Conservation (phyloP, 2,329 filamentous ascomycete genomes). For the Xylogone sp. region DNA sequence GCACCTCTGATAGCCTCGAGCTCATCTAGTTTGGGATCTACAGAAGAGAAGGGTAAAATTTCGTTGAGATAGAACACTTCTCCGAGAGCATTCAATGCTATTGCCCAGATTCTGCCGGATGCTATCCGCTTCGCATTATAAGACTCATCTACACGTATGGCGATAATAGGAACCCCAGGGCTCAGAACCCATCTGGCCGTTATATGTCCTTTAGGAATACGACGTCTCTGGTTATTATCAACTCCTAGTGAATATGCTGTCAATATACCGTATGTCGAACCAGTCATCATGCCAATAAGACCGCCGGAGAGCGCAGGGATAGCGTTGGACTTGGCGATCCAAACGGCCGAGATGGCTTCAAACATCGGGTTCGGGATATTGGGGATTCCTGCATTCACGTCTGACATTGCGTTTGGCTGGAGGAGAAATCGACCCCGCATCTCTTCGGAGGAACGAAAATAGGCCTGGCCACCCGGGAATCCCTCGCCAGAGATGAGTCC, state of each 20-base stretch:
- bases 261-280: slow-evolving; percentile 78
- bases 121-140: slow-evolving; percentile 69
- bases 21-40: slow-evolving; percentile 37
- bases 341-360: slow-evolving; percentile 74
- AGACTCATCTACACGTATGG: slow-evolving; percentile 77
- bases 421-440: slow-evolving; percentile 72
- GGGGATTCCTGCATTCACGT: slow-evolving; percentile 71
- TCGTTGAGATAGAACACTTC: slow-evolving; percentile 84
- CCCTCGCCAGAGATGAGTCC: slow-evolving; percentile 85
- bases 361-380: slow-evolving; percentile 60
- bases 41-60: slow-evolving; percentile 54
- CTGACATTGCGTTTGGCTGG: slow-evolving; percentile 54
- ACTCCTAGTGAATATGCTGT: slow-evolving; percentile 73
- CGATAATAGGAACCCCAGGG: slow-evolving; percentile 87
- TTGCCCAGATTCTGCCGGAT: slow-evolving; percentile 77
- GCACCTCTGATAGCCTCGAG: slow-evolving; percentile 62
- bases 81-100: slow-evolving; percentile 87
- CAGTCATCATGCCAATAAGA: slow-evolving; percentile 76
- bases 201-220: slow-evolving; percentile 69
- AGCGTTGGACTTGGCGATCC: slow-evolving; percentile 80
- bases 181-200: slow-evolving; percentile 88
- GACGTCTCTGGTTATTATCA: slow-evolving; percentile 51
- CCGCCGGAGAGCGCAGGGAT: slow-evolving; percentile 71
- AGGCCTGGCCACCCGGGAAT: slow-evolving; percentile 75
- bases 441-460: slow-evolving; percentile 72